Evolutionary conservation across 352 stramenopile genomes (phyloP), one percentile per base, ranked within the genome.

Genomic region (Phytophthora vignae): DNA sequence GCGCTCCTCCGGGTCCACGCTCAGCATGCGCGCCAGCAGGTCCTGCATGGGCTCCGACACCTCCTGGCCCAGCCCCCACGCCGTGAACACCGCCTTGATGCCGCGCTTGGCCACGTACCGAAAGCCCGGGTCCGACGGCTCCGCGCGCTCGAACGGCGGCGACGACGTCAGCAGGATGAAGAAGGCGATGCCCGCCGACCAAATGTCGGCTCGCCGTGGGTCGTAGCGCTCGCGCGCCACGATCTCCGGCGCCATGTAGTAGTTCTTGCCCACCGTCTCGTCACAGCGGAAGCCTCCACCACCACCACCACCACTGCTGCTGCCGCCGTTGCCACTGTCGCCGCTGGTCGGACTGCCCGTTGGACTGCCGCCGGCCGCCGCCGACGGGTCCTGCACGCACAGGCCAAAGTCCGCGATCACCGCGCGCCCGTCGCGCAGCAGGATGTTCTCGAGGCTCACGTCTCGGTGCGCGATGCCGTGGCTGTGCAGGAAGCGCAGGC

Each of bases 241-340:
- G 53, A 99, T 88, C 80, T 99, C 97, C 1, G 96, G 97, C n/a
- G 94, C 95, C 93, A 99, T 99, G 77, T 99, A 99, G 69, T 98
- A 98, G 57, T 95, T 88, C 73, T 99, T 99, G 46, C 97, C 97
- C 75, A 92, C 87, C 52, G 69, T 82, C 52, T 90, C 84, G 17
- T 78, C 62, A 50, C 85, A 91, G 21, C 60, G 50, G 90, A 92
- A 84, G 14, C 17, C 36, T 8, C 27, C 27, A 29, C 27, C 27
- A 3, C 27, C 27, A 31, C 27, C 22, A 25, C 22, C 2, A 2
- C 22, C 22, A 25, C 22, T 25, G 22, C 22, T 31, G 27, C 27
- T 7, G 27, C 3, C 7, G 4, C 27, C 27, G 27, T 31, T 7
- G 40, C 29, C 22, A 38, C 17, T 50, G 48, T 21, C 22, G 40